Evolutionary conservation across 306 rosid genomes (phyloP), one percentile per base, ranked within the genome.

Genomic region (Fragaria nilgerrensis): DNA sequence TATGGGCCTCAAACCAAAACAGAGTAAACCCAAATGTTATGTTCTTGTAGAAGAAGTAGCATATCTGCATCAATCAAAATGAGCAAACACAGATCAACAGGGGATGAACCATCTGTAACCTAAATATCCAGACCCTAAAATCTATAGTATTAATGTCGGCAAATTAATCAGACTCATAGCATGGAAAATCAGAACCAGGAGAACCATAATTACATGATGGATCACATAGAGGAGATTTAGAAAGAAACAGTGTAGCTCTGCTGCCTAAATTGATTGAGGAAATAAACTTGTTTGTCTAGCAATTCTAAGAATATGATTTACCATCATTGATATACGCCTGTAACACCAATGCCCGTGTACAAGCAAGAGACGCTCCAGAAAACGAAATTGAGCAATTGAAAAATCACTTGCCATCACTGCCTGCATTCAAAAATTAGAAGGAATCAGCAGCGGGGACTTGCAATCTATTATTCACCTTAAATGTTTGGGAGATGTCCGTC

Each of bases 321-420:
- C 98, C 98, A 93, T 91, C 98, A 91, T 85, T 56, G 97, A 84
- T 81, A 91, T 93, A 79, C 96, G 82, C 63, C 98, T 84, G 78
- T 93, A 91, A 76, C 98, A 93, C 98, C 98, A 91, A 70, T 93
- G 97, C 61, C 98, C 98, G 49, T 93, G 97, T 23, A 93, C 94
- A 88, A 91, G 78, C 87, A 93, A 87, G 77, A 93, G 83, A 11
- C 92, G 93, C 85, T 93, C 98, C 82, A 93, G 82, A 82, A 88
- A 91, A 70, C 87, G 85, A 68, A 93, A 93, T 74, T 93, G 96
- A 72, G 90, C 93, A 67, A 93, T 85, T 44, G 96, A 47, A 84
- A 84, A 93, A 84, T 93, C 98, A 86, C 98, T 90, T 49, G 98
- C 97, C 98, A 93, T 93, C 77, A 88, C 92, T 81, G 98, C 98